Conservation (phyloP, 1,284 basidiomycete species). For the Ganoderma meredithae region DNA sequence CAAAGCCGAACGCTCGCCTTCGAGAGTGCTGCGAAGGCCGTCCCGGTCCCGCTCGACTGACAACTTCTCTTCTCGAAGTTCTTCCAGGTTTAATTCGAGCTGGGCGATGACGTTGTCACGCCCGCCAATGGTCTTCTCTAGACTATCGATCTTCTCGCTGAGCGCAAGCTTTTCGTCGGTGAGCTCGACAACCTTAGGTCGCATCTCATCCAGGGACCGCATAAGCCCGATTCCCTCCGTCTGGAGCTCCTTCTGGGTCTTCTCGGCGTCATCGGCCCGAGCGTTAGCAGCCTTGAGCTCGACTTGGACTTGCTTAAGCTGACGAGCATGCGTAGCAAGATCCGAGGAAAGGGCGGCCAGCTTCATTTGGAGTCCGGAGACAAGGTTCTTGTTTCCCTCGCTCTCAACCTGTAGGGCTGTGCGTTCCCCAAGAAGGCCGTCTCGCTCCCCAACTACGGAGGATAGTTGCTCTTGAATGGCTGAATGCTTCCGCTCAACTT, state of each 20-base stretch:
- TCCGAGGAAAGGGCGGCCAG: constrained; percentile 62
- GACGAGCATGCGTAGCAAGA: constrained; percentile 58
- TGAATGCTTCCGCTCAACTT: constrained; percentile 52
- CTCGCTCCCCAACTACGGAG: constrained; percentile 53
- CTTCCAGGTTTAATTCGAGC: constrained; percentile 65
- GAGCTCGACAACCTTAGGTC: constrained; percentile 83
- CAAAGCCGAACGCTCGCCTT: constrained; percentile 57
- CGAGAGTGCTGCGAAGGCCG: constrained; percentile 50
- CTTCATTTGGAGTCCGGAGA: constrained; percentile 63
- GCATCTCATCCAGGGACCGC: constrained; percentile 82
- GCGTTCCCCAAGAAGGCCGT: constrained; percentile 56
- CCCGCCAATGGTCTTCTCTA: constrained; percentile 60
- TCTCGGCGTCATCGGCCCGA: constrained; percentile 78
- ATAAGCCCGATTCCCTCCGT: constrained; percentile 75
- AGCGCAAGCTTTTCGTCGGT: constrained; percentile 74
- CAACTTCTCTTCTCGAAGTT: constrained; percentile 57
- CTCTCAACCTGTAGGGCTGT: constrained; percentile 55
- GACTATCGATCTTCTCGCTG: constrained; percentile 62
- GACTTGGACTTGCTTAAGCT: constrained; percentile 64
- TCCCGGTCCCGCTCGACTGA: constrained; percentile 52
- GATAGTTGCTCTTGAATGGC: constrained; percentile 52
- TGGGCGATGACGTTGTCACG: constrained; percentile 66
- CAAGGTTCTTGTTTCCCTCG: constrained; percentile 51
- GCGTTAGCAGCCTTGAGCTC: constrained; percentile 67
- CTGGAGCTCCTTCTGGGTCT: constrained; percentile 72